Base-by-base conservation (phyloP, 176 grass and related monocot genomes). In the Triticum dicoccoides region DNA sequence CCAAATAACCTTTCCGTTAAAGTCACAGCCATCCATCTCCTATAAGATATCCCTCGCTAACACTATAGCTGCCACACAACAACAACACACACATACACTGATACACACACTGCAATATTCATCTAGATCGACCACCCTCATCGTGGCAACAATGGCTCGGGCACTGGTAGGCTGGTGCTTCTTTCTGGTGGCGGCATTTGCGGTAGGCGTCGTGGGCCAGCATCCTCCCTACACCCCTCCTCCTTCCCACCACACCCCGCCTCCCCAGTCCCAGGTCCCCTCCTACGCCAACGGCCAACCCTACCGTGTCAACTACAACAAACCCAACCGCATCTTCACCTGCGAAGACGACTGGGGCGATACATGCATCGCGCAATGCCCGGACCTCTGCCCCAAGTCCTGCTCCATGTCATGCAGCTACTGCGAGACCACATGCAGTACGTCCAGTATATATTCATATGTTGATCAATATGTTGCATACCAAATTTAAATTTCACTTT, bases 311-410 rank as follows among this genome's bases (percentile, higher is more conserved):
- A 0, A 73, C 71, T 12, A 42, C 25, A 11, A 62, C 77, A 86
- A 80, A 38, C 85, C 77, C 38, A 47, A 80, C 37, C 61, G 42
- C 20, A 41, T 80, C 66, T 69, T 64, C 15, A 23, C 77, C 39
- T 87, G 85, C 21, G 23, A 5, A 12, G 79, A 82, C 20, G 17
- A 68, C n/a, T 34, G 21, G 11, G 23, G 15, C 6, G 3, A 45
- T 1, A 5, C 34, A 2, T 94, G 92, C 90, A 25, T 75, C 65
- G 21, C 71, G 3, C 71, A 74, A 0, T 74, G 41, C 71, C 23
- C 71, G 2, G 41, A 75, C 13, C 20, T 52, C 2, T 94, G 92
- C 85, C 87, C 73, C 9, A 9, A 7, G 68, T 61, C 8, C 0
- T 83, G 81, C 81, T 38, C 2, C 52, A 18, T 6, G 3, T 37